Evolutionary conservation across 148 eudicot genomes (phyloP).

Genomic region (Vaccinium darrowii): DNA sequence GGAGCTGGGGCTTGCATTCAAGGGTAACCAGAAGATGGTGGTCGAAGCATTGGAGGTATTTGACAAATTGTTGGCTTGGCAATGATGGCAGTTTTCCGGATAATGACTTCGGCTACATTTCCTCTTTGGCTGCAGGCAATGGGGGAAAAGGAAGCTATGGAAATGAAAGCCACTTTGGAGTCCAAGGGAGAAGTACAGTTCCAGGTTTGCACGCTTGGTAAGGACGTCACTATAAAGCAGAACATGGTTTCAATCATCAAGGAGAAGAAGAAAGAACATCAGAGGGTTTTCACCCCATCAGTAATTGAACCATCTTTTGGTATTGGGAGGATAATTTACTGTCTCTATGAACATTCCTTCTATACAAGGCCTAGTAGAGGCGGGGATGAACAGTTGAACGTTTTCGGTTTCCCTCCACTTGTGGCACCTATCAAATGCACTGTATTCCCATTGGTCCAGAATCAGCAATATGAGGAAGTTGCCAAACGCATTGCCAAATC

Average conservation of each 20-base stretch:
- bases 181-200: slow-evolving; percentile 74
- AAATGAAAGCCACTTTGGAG: slow-evolving; percentile 78
- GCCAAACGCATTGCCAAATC: slow-evolving; percentile 68
- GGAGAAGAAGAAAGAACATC: slow-evolving; percentile 82
- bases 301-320: slow-evolving; percentile 98
- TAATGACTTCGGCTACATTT: not conserved
- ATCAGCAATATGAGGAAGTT: slow-evolving; percentile 71
- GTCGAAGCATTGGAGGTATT: slow-evolving; percentile 89
- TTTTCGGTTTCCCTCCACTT: slow-evolving; percentile 85
- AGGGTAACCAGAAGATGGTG: slow-evolving; percentile 85
- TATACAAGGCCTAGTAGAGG: slow-evolving; percentile 80
- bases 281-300: slow-evolving; percentile 90
- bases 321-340: slow-evolving; percentile 92
- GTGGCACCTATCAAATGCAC: slow-evolving; percentile 96
- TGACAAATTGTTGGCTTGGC: not conserved
- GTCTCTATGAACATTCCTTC: slow-evolving; percentile 84
- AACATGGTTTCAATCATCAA: slow-evolving; percentile 77
- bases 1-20: slow-evolving; percentile 92
- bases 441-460: slow-evolving; percentile 86
- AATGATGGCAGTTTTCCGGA: not conserved
- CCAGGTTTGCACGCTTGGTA: slow-evolving; percentile 72
- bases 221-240: slow-evolving; percentile 63
- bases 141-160: slow-evolving; percentile 93
- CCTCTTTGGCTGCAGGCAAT: slow-evolving; percentile 53
- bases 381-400: slow-evolving; percentile 81